These are phyloP conservation scores for Austroboletus rostrupii DNA, from an alignment of 1,284 basidiomycete species.

Conservation along the genomic window DNA sequence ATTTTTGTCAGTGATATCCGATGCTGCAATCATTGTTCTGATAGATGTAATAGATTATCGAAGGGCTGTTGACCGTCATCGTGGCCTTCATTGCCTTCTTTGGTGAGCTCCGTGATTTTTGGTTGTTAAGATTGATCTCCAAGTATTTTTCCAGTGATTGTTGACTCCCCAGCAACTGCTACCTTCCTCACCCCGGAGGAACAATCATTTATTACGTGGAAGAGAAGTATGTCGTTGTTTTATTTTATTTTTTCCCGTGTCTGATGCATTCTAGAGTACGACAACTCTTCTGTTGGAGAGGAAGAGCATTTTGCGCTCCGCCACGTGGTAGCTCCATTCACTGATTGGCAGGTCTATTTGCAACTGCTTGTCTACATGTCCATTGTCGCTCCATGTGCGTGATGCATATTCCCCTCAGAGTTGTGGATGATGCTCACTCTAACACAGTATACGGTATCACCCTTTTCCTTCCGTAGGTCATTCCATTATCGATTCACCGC, in stretches of 20 bases:
- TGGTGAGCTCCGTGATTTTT: slow-evolving; percentile 16
- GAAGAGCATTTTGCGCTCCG: slow-evolving; percentile 54
- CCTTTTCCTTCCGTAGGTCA: slow-evolving; percentile 59
- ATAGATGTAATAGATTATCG: slow-evolving; percentile 33
- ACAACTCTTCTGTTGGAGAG: slow-evolving; percentile 63
- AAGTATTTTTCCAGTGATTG: slow-evolving; percentile 32
- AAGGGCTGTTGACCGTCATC: slow-evolving; percentile 37
- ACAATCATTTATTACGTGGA: slow-evolving; percentile 43
- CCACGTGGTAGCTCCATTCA: slow-evolving; percentile 51
- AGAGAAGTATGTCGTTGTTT: slow-evolving; percentile 45
- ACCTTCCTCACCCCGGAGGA: slow-evolving; percentile 47
- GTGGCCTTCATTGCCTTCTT: slow-evolving; percentile 31
- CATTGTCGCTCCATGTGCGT: slow-evolving; percentile 55
- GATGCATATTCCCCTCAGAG: background rate
- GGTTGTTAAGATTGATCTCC: background rate
- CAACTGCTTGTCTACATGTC: slow-evolving; percentile 53
- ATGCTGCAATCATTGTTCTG: background rate
- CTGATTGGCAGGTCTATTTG: slow-evolving; percentile 58
- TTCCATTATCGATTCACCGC: background rate
- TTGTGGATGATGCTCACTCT: slow-evolving; percentile 3
- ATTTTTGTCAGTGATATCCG: slow-evolving; percentile 31
- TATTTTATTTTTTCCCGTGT: background rate
- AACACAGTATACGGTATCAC: slow-evolving; percentile 53
- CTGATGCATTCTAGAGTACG: slow-evolving; percentile 35
- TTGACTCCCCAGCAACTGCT: slow-evolving; percentile 47